Base-by-base conservation (phyloP, 2,329 filamentous ascomycete species). In the Ophiostoma sp. region DNA sequence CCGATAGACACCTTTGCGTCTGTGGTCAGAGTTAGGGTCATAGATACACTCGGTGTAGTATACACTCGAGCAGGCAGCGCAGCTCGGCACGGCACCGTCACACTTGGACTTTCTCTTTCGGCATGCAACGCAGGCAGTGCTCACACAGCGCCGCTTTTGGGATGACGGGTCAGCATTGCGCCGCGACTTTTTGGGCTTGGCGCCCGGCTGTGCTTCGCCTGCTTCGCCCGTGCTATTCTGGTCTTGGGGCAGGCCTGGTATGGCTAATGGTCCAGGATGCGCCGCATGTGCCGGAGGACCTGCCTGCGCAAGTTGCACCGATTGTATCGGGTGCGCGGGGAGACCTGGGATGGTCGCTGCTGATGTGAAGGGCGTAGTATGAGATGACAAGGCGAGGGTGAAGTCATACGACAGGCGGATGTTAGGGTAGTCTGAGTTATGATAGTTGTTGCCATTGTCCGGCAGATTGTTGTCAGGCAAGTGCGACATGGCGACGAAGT, bases 1-100 rank as follows among this genome's bases (percentile, higher is more conserved):
- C 77, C 94, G 94, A 79, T 98, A 98, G 67, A 98, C 95, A 72
- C 95, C 95, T 79, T 98, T 98, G 68, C 95, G 90, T 67, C 95
- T 90, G 79, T 97, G 94, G 79, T 99, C 95, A 71, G 94, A 97
- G 77, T 94, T 96, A 3, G 94, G 94, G 77, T 98, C 94, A 83
- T 98, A 98, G 74, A 97, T 85, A 79, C 95, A 97, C 81, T 91
- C 88, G 72, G 92, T 95, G 72, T 88, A 87, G 78, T 99, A 98
- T 69, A 98, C 94, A 75, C 93, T 96, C 73, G 92, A 89, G 80
- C 95, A 99, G n/a, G 95, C 94, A 8, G 94, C 94, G 78, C 95
- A 98, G 75, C 92, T 94, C 6, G 94, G 94, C 5, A 91, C 84
- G 70, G 93, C 94, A 72, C 94, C 94, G 79, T 98, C 94, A 79